phyloP scores from a whole-genome alignment of 352 stramenopile species.

The Aphanomyces euteiches region DNA sequence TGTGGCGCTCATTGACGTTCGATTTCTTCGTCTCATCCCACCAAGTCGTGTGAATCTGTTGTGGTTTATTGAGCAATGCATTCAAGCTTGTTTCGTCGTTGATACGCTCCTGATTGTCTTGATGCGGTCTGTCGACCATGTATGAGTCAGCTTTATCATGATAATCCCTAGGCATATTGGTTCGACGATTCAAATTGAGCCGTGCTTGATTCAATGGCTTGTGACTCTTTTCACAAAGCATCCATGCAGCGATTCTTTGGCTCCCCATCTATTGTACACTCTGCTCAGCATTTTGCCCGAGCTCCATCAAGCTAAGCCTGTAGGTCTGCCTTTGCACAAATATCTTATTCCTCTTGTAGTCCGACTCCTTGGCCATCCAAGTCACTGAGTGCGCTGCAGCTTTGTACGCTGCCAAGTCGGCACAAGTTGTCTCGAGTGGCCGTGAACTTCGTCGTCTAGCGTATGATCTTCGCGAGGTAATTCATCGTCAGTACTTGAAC shows the following conservation, averaged over 20 bases:
- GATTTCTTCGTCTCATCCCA: slow-evolving; percentile 75
- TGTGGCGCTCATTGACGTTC: slow-evolving; percentile 78
- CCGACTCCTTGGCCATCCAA: not conserved
- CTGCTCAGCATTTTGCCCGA: slow-evolving; percentile 24
- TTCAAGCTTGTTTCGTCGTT: slow-evolving; percentile 44
- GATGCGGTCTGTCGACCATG: slow-evolving; percentile 61
- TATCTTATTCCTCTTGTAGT: not conserved
- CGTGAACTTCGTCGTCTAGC: slow-evolving; percentile 75
- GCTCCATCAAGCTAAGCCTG: slow-evolving; percentile 1
- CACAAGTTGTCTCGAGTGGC: slow-evolving; percentile 62
- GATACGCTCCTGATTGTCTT: slow-evolving; percentile 74
- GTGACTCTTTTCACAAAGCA: not conserved
- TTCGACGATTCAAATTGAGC: slow-evolving; percentile 47
- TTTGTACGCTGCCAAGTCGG: not conserved
- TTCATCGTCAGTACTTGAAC: slow-evolving; percentile 14
- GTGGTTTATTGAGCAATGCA: slow-evolving; percentile 77
- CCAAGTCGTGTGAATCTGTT: slow-evolving; percentile 70
- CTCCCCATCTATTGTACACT: slow-evolving; percentile 5
- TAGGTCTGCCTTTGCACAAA: not conserved
- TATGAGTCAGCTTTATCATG: not conserved
- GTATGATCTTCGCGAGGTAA: slow-evolving; percentile 76
- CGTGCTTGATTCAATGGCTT: not conserved
- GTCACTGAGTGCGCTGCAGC: not conserved
- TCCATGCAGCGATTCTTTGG: slow-evolving; percentile 4
- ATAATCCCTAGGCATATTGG: slow-evolving; percentile 3